phyloP scores from a whole-genome alignment of 2,329 filamentous ascomycete genomes.

The Chaetomium globosum region DNA sequence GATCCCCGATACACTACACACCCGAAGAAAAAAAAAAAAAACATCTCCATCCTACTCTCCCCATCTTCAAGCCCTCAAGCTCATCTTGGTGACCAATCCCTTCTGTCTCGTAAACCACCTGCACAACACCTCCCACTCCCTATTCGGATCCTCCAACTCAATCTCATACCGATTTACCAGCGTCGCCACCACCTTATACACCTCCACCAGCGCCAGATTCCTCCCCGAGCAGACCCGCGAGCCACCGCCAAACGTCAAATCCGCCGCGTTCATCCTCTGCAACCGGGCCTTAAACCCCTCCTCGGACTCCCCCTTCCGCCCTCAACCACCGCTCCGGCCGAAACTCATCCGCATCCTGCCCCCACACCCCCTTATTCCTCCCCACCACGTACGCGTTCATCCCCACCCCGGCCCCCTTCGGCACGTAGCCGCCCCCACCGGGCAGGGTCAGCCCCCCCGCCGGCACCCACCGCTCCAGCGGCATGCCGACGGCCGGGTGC shows the following conservation, averaged over 20 bases:
- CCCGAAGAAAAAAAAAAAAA: no score
- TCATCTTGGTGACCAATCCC: constrained; percentile 12
- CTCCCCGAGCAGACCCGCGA: constrained; percentile 43
- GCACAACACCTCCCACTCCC: constrained; percentile 25
- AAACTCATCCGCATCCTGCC: constrained; percentile 49
- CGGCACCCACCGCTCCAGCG: constrained; percentile 37
- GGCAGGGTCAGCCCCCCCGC: constrained; percentile 31
- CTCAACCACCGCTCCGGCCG: constrained; percentile 52
- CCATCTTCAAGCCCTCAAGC: constrained; percentile 3
- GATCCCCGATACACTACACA: no score
- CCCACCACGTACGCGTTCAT: constrained; percentile 45
- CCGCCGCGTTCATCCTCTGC: constrained; percentile 42
- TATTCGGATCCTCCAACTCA: constrained; percentile 27
- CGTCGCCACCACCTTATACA: constrained; percentile 48
- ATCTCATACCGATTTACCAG: constrained; percentile 46
- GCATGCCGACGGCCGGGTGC: constrained; percentile 43
- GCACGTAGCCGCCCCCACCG: constrained; percentile 29
- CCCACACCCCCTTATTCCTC: constrained; percentile 46
- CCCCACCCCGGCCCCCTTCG: constrained; percentile 37
- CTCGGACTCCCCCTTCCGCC: constrained; percentile 28
- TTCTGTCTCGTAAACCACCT: constrained; percentile 28
- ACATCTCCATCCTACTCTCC: no score
- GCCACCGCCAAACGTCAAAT: constrained; percentile 23
- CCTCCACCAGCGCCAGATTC: constrained; percentile 41
- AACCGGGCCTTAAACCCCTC: constrained; percentile 37